Percentiles rank a stretch among this genome's conserved stretches.
phyloP scores from a whole-genome alignment of 2,329 filamentous ascomycete genomes.

The Neofusicoccum ribis region DNA sequence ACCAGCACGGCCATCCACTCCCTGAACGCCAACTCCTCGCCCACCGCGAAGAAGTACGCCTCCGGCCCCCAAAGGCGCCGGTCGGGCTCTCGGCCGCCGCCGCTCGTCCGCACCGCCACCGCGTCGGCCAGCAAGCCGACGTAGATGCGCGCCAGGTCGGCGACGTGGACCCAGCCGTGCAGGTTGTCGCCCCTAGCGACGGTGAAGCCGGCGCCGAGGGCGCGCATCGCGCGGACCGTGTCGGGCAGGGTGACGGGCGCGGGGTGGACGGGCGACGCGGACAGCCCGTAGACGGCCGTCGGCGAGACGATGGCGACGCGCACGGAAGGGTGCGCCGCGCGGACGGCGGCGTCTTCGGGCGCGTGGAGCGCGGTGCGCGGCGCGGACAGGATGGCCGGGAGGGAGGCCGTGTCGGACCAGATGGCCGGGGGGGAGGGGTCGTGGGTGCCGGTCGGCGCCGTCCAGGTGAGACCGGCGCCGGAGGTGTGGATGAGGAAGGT shows the following conservation, averaged over 20 bases:
- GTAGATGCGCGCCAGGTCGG: conserved; percentile 3
- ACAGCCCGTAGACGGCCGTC: background rate
- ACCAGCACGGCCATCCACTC: conserved; percentile 50
- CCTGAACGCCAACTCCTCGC: conserved; percentile 64
- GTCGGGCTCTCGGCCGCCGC: too few species aligned
- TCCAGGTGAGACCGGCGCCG: background rate
- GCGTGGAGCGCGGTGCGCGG: background rate
- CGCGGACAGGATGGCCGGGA: background rate
- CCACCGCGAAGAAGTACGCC: conserved; percentile 66
- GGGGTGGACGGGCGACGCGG: background rate
- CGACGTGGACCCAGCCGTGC: background rate
- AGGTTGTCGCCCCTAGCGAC: background rate
- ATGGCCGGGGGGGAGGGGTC: background rate
- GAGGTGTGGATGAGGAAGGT: conserved; percentile 12
- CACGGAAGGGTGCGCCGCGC: conserved; percentile 25
- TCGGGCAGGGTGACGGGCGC: conserved; percentile 2
- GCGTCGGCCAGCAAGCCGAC: background rate
- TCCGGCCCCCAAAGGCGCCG: conserved; percentile 53
- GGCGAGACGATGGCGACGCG: conserved; percentile 30
- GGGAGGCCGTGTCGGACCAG: conserved; percentile 7
- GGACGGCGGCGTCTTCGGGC: background rate
- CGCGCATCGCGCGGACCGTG: background rate
- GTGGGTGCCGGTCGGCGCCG: background rate
- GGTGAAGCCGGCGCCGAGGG: background rate
- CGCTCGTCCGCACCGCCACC: background rate